Evolutionary conservation across 495 filamentous ascomycete species (phyloP).

Genomic region (Podospora anserina): DNA sequence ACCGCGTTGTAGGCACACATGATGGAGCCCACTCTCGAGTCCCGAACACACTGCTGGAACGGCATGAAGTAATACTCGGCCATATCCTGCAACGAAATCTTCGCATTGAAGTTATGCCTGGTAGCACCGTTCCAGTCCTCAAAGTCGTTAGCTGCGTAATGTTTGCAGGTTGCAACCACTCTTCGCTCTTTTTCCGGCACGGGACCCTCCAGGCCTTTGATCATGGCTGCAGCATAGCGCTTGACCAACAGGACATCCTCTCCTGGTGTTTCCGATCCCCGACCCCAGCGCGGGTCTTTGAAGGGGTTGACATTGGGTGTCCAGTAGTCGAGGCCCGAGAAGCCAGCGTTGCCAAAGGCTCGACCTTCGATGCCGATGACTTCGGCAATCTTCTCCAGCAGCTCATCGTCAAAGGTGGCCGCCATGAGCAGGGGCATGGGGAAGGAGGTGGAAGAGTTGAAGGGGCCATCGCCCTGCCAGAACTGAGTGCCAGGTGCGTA

Average conservation of each 20-base stretch:
- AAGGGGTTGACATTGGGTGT: conserved; percentile 70
- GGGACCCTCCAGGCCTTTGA: conserved; percentile 27
- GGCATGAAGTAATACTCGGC: conserved; percentile 49
- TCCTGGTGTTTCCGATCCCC: conserved; percentile 34
- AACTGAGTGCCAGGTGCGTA: conserved; percentile 37
- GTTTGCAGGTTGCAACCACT: conserved; percentile 38
- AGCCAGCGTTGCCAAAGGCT: conserved; percentile 62
- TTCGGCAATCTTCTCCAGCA: conserved; percentile 41
- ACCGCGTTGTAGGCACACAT: conserved; percentile 51
- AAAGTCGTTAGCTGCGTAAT: conserved; percentile 53
- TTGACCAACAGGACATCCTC: conserved; percentile 43
- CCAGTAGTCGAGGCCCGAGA: conserved; percentile 59
- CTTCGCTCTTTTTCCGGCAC: conserved; percentile 11
- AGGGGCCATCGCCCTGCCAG: conserved; percentile 30
- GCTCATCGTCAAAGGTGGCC: conserved; percentile 48
- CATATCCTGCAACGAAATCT: conserved; percentile 41
- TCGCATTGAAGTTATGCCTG: conserved; percentile 40
- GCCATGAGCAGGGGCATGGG: conserved; percentile 44
- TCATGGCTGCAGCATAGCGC: conserved; percentile 38
- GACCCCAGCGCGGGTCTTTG: conserved; percentile 47
- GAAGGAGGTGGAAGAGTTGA: conserved; percentile 48
- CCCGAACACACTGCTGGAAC: conserved; percentile 45
- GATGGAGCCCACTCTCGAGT: conserved; percentile 44
- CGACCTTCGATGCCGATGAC: conserved; percentile 60
- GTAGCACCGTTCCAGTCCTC: conserved; percentile 46